Base-by-base conservation (phyloP, 768 basidiomycete genomes). In the Trametes coccinea region DNA sequence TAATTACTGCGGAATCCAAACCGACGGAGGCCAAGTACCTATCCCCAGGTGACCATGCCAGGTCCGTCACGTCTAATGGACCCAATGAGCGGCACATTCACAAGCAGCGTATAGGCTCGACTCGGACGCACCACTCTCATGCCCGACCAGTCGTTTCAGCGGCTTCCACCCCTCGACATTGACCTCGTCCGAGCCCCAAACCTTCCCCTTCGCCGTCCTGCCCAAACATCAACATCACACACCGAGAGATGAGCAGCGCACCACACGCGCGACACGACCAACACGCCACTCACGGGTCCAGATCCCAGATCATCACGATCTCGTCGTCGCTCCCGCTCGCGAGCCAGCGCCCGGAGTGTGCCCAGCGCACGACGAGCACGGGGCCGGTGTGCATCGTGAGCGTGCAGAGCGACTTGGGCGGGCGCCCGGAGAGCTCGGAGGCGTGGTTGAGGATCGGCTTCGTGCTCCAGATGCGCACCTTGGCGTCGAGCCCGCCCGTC, bases 131-230 rank as follows among this genome's bases (percentile, higher is more conserved):
- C 95, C 96, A 67, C 94, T 95, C 61, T 93, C 92, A 71, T 99
- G 97, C 0, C 95, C 97, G 22, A 93, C 93, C 10, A 99, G 78
- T 40, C 95, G 83, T 67, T 92, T 92, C 70, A 96, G 72, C 4
- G 95, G 92, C 71, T 95, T 98, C 97, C 97, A 99, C 29, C 90
- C 93, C 75, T 99, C 97, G 4, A 97, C 84, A 71, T 99, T 99
- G 65, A 95, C 85, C 69, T 98, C 97, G 66, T 93, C 93, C 22
- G 92, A 89, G 10, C 96, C 96, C 86, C 93, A 98, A 4, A 95
- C 87, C 73, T 89, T 93, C 16, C 95, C 90, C 55, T 85, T 85
- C 22, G 91, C 90, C 56, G 81, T 82, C 29, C 92, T 95, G 69
- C 17, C 59, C 40, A 50, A 55, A 62, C 51, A 47, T 3, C 11